Percentiles rank a stretch among this genome's conserved stretches.
These are phyloP conservation scores for Solanum pimpinellifolium DNA, from an alignment of 257 asterid genomes.

Conservation along the genomic window DNA sequence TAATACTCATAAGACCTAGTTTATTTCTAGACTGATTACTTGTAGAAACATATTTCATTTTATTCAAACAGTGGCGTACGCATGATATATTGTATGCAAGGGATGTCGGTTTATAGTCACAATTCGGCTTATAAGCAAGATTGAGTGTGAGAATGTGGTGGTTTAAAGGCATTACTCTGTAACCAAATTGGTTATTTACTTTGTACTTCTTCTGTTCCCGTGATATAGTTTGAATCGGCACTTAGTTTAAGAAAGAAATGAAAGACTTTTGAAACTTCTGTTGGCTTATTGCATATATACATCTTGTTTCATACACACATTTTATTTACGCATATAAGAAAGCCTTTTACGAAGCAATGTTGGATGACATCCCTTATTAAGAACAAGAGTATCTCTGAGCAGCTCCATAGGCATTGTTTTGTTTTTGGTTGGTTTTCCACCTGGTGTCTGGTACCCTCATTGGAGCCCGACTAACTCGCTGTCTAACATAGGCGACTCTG, in stretches of 20 bases:
- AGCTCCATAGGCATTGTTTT: neutral
- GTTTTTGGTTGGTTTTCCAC: neutral
- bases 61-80: neutral
- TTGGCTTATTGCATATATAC: neutral
- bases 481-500: neutral
- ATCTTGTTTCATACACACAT: neutral
- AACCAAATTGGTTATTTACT: neutral
- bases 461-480: neutral
- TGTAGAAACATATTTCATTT: neutral
- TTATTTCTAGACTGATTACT: neutral
- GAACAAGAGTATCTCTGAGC: neutral
- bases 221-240: neutral
- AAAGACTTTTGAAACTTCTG: neutral
- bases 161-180: neutral
- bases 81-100: neutral
- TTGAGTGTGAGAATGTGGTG: neutral
- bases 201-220: neutral
- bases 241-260: neutral
- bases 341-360: neutral
- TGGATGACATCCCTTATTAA: neutral
- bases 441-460: neutral
- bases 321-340: neutral
- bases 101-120: neutral
- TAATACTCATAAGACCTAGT: neutral
- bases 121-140: neutral